These are phyloP conservation scores for Sporisorium sorghi DNA, from an alignment of 1,284 basidiomycete species.

Conservation along the genomic window DNA sequence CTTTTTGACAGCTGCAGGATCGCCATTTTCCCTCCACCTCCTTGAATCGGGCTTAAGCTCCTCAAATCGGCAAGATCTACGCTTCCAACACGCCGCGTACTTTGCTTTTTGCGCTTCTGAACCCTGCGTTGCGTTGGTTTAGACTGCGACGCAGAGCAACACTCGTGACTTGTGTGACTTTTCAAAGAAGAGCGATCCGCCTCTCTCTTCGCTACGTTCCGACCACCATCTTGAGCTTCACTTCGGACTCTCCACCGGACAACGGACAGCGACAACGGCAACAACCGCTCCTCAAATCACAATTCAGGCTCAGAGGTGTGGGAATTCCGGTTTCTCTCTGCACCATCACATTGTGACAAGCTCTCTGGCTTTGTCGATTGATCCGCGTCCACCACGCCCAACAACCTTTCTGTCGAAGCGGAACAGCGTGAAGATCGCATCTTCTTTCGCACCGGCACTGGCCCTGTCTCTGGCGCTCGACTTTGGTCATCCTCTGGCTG, in stretches of 20 bases:
- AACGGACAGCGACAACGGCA: background rate
- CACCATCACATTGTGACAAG: background rate
- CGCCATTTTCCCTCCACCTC: background rate
- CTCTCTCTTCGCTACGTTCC: too few species aligned
- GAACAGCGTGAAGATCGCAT: too few species aligned
- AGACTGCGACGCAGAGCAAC: background rate
- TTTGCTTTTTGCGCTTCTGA: slow-evolving; percentile 1
- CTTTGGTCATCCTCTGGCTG: too few species aligned
- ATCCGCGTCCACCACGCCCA: too few species aligned
- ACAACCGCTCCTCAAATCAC: too few species aligned
- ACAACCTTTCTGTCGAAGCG: too few species aligned
- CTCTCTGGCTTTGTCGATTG: background rate
- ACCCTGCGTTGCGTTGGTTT: slow-evolving; percentile 1
- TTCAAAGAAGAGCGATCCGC: too few species aligned
- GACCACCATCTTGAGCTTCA: background rate
- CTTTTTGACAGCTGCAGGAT: background rate
- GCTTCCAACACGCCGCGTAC: background rate
- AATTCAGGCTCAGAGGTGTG: background rate
- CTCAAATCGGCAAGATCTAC: background rate
- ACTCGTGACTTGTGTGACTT: background rate
- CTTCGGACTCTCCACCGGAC: background rate
- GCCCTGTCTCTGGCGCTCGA: too few species aligned
- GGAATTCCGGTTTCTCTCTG: too few species aligned
- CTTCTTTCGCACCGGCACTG: too few species aligned
- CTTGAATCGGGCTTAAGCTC: background rate